Evolutionary conservation across 2,329 filamentous ascomycete genomes (phyloP), one percentile per base, ranked within the genome.

Genomic region (Hypocreales sp.): DNA sequence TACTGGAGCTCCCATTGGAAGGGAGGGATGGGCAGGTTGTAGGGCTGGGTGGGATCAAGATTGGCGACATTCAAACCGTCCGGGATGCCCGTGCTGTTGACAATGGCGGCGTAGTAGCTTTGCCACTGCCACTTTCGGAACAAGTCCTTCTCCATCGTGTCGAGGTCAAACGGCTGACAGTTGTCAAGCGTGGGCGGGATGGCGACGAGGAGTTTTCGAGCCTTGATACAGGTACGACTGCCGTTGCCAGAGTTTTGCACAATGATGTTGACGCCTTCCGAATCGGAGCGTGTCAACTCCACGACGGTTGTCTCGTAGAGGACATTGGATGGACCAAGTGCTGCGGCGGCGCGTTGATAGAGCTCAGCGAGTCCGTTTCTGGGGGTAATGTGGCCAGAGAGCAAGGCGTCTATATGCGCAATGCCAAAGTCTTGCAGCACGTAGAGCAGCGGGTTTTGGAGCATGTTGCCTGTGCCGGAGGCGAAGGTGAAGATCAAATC

Each of bases 381-480:
- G 11, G 35, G 31, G 5, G 25, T 28, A 27, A 32, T 25, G 23
- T 31, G 27, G 7, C 33, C 35, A 8, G 19, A 8, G 10, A 31
- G 14, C 20, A 35, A 11, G 7, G 31, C 31, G 7, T 27, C 12
- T 9, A 31, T 24, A 4, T 32, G 33, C 13, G 25, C 22, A 2
- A 25, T 15, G 4, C 42, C 39, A 22, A 49, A 36, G 12, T 34
- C 34, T 32, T 58, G 53, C 25, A 60, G 39, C n/a, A 54, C 39
- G 32, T 60, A 59, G 5, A 61, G 25, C 1, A 51, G 46, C 4
- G 54, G 50, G 15, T 48, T 36, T 3, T 42, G 40, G 9, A 57
- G 38, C 9, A 57, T 34, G 26, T 60, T 51, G 3, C 55, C 58
- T 1, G 53, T 34, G n/a, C 50, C 56, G 26, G 52, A 45, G 15